A percentile compares a stretch with the other conserved stretches of the same genome.
Evolutionary conservation across 2,329 filamentous ascomycete species (phyloP).

Genomic region (Diaporthe velutina): DNA sequence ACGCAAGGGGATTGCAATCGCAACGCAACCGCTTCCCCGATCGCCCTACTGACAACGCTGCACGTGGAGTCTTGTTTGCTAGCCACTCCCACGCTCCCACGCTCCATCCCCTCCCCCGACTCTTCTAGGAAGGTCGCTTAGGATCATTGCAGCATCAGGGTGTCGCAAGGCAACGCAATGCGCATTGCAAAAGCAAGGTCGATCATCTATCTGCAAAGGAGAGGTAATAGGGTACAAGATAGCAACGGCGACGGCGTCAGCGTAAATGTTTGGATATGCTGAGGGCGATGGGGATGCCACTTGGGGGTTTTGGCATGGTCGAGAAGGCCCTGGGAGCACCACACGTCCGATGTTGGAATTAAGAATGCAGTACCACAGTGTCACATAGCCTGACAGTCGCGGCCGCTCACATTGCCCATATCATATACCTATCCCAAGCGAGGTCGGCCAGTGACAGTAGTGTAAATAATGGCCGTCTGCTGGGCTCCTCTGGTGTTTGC

Average conservation of each 20-base stretch:
- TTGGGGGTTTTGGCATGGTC: background rate
- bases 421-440: slow-evolving; percentile 14
- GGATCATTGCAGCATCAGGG: background rate
- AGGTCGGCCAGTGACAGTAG: slow-evolving; percentile 33
- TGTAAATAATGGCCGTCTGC: slow-evolving; percentile 24
- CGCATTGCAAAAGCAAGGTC: background rate
- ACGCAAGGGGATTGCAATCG: background rate
- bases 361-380: background rate
- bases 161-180: background rate
- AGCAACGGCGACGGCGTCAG: background rate
- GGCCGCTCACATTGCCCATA: background rate
- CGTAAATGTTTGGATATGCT: too few species aligned
- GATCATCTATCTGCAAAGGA: background rate
- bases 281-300: slow-evolving; percentile 3
- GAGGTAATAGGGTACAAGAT: background rate
- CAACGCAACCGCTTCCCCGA: slow-evolving; percentile 8
- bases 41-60: background rate
- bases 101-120: background rate
- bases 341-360: background rate
- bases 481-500: slow-evolving; percentile 8
- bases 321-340: background rate
- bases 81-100: background rate
- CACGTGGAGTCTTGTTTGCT: slow-evolving; percentile 8
- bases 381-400: background rate
- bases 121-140: slow-evolving; percentile 26